These are phyloP conservation scores for Talaromyces borbonicus DNA, from an alignment of 495 filamentous ascomycete species.

Conservation along the genomic window DNA sequence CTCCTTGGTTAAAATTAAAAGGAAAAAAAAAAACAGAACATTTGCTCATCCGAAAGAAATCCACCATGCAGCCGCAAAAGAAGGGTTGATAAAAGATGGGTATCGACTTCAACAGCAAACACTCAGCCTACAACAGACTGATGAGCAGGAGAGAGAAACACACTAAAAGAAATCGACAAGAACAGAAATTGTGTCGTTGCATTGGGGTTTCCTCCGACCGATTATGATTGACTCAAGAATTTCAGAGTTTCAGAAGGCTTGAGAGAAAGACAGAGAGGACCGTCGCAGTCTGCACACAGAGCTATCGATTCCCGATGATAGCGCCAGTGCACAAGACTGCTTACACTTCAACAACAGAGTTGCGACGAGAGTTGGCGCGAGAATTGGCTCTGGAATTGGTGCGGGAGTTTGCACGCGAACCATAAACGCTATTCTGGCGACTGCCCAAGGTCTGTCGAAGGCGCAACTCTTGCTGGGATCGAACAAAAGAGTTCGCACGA, in stretches of 20 bases:
- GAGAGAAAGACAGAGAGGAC: no score
- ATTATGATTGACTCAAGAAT: not conserved
- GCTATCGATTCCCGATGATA: no score
- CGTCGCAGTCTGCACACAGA: no score
- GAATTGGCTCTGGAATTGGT: constrained; percentile 30
- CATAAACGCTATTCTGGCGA: constrained; percentile 23
- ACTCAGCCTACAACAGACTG: not conserved
- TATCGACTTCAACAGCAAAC: constrained; percentile 2
- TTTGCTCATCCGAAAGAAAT: not conserved
- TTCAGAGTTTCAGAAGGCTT: no score
- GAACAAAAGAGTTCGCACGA: constrained; percentile 34
- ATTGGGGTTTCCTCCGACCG: no score
- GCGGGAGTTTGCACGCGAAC: constrained; percentile 27
- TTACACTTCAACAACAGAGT: constrained; percentile 11
- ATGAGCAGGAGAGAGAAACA: not conserved
- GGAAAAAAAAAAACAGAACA: no score
- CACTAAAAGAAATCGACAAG: not conserved
- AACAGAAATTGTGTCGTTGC: not conserved
- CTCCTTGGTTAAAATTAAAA: no score
- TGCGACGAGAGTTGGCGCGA: constrained; percentile 29
- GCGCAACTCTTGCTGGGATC: constrained; percentile 41
- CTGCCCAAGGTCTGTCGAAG: constrained; percentile 36
- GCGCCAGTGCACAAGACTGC: not conserved
- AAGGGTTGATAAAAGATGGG: constrained; percentile 5
- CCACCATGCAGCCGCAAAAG: not conserved